phyloP scores from a whole-genome alignment of 768 basidiomycete species.

The Leccinum rimulosum region DNA sequence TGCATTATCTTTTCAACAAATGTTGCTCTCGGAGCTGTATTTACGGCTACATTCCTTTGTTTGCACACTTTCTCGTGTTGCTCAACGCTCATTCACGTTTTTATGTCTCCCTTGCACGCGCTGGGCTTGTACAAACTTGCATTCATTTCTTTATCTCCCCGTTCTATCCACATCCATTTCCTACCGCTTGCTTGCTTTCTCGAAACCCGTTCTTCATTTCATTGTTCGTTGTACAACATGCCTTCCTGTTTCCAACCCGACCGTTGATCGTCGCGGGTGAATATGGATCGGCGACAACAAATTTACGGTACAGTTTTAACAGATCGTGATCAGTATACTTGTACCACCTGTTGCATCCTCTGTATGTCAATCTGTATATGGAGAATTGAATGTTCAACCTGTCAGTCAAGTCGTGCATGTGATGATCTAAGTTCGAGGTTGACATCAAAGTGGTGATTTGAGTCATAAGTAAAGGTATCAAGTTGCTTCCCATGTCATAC shows the following conservation, averaged over 20 bases:
- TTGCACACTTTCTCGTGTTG: not conserved
- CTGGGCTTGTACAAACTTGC: conserved; percentile 10
- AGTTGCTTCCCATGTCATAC: not conserved
- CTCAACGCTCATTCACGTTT: conserved; percentile 7
- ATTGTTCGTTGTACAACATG: conserved; percentile 18
- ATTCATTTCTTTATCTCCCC: not conserved
- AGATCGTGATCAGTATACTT: conserved; percentile 10
- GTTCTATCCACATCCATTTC: conserved; percentile 1
- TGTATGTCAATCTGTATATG: conserved; percentile 26
- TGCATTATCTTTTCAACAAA: not conserved
- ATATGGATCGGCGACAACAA: conserved; percentile 12
- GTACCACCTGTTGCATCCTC: conserved; percentile 22
- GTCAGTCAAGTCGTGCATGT: not conserved
- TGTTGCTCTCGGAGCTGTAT: not conserved
- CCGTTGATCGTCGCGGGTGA: conserved; percentile 17
- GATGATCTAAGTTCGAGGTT: not conserved
- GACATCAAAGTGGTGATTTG: not conserved
- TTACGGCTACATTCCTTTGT: not conserved
- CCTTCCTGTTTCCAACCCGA: not conserved
- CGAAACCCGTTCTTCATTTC: conserved; percentile 2
- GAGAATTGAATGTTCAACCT: conserved; percentile 6
- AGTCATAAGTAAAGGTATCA: not conserved
- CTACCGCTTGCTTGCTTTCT: not conserved
- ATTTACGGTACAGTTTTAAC: conserved; percentile 16
- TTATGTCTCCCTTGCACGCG: not conserved